phyloP scores from a whole-genome alignment of 2,329 filamentous ascomycete genomes.

The Epichloe elymi region DNA sequence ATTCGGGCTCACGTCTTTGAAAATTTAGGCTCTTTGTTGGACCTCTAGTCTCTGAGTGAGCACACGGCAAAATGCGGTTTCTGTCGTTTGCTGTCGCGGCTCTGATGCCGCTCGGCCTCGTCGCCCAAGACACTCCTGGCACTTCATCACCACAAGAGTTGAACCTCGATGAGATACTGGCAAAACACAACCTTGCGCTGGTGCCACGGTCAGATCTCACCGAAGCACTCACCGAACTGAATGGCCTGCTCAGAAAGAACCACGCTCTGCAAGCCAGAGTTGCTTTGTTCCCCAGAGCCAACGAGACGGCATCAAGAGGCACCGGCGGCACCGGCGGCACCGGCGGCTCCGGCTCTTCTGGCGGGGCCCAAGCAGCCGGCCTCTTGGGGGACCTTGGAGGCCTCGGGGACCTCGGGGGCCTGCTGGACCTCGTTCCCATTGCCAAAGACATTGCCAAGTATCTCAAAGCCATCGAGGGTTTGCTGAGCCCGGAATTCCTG shows the following conservation, averaged over 20 bases:
- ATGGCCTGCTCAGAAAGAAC: constrained; percentile 23
- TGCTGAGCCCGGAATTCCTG: constrained; percentile 26
- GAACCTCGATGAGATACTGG: constrained; percentile 27
- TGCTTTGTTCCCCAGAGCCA: constrained; percentile 1
- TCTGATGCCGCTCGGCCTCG: constrained; percentile 20
- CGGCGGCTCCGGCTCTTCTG: not conserved
- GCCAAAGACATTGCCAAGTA: constrained; percentile 15
- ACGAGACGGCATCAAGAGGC: not conserved
- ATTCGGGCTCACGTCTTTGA: not conserved
- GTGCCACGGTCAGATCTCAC: constrained; percentile 32
- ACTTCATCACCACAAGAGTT: constrained; percentile 19
- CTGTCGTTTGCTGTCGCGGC: constrained; percentile 21
- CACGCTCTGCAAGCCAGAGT: constrained; percentile 4
- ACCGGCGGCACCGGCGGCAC: not conserved
- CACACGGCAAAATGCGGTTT: constrained; percentile 21
- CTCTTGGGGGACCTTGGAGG: constrained; percentile 10
- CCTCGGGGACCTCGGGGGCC: constrained; percentile 5
- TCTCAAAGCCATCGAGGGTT: constrained; percentile 3
- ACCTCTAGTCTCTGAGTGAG: not conserved
- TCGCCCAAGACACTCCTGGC: constrained; percentile 14
- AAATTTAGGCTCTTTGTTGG: not conserved
- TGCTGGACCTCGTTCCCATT: constrained; percentile 11
- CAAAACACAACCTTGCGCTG: constrained; percentile 30
- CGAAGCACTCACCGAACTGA: constrained; percentile 30
- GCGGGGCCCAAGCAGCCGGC: not conserved